Conservation (phyloP, 1,284 basidiomycete species). For the Boletus smithii region DNA sequence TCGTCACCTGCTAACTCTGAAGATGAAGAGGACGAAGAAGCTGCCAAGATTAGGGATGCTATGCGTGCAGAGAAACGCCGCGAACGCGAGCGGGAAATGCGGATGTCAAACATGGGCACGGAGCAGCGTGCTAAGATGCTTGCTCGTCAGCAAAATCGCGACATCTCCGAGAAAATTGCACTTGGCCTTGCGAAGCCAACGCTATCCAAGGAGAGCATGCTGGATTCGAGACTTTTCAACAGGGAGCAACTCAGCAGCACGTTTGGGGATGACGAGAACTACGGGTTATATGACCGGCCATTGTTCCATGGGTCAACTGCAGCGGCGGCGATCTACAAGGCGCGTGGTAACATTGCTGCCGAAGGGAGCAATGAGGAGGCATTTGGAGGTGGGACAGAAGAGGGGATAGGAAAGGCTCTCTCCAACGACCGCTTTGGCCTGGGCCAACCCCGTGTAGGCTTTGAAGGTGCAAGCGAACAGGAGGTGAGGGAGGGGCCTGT, state of each 20-base stretch:
- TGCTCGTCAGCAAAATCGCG: constrained; percentile 93
- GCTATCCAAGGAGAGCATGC: constrained; percentile 90
- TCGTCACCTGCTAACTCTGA: constrained; percentile 44
- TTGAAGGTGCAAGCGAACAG: constrained; percentile 84
- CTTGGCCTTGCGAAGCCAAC: constrained; percentile 97
- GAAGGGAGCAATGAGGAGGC: constrained; percentile 81
- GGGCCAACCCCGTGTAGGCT: constrained; percentile 82
- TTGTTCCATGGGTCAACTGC: constrained; percentile 95
- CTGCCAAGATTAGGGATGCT: constrained; percentile 81
- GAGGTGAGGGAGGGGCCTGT: constrained; percentile 91
- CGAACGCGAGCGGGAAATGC: constrained; percentile 94
- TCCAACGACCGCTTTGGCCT: constrained; percentile 93
- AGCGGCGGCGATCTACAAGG: constrained; percentile 96
- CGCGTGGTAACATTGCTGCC: constrained; percentile 71
- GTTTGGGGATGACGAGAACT: constrained; percentile 91
- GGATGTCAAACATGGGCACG: constrained; percentile 99
- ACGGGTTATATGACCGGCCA: constrained; percentile 93
- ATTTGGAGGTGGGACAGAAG: constrained; percentile 92
- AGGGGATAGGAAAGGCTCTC: constrained; percentile 86
- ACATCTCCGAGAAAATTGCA: constrained; percentile 99
- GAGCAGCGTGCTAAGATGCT: constrained; percentile 96
- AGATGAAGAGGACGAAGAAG: constrained; percentile 76
- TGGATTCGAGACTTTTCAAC: constrained; percentile 97
- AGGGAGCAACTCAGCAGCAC: constrained; percentile 80
- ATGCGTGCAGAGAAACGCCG: constrained; percentile 90